Evolutionary conservation across 2,329 filamentous ascomycete species (phyloP), one percentile per base, ranked within the genome.

Genomic region (Trichoderma pleuroti): DNA sequence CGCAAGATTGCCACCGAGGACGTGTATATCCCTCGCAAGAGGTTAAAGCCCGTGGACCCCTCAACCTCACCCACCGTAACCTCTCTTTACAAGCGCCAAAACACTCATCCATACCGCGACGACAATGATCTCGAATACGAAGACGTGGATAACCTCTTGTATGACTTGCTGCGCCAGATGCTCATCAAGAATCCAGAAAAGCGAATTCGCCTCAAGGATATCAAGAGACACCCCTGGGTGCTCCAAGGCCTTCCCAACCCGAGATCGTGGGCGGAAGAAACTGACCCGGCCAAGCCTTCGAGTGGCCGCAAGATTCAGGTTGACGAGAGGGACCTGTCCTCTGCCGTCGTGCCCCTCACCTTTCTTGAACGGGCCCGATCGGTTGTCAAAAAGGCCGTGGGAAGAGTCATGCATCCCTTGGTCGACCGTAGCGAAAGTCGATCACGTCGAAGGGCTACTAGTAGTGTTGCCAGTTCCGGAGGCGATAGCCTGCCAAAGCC

Each of bases 161-260:
- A 90, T 67, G 93, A 99, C 78, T 85, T 99, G 14, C 82, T 99
- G 32, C 86, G 84, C 62, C 89, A 90, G 74, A 90, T 99, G 82
- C 86, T 99, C 71, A 91, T 88, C 75, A 99, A 98, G 82, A 93
- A 98, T 77, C 94, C 95, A 1, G 87, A 92, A 34, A 91, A 94
- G 81, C 90, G 96, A 49, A 98, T 99, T 76, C 92, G 93, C 9
- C 84, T 99, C 65, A 90, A 91, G 72, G 95, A 98, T 76, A 95
- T 98, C 76, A 98, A 98, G 80, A 91, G 92, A 72, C 96, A 99
- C 78, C 91, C 91, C 6, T 99, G 96, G 96, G 91, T 98, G 18
- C 85, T 95, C 1, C 85, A 91, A 71, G 94, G 92, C 73, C 88
- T 98, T 59, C 83, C 88, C 39, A 91, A 97, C 75, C 88, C 91